These are phyloP conservation scores for Zizania latifolia DNA, from an alignment of 176 grass and related monocot species.

Conservation along the genomic window DNA sequence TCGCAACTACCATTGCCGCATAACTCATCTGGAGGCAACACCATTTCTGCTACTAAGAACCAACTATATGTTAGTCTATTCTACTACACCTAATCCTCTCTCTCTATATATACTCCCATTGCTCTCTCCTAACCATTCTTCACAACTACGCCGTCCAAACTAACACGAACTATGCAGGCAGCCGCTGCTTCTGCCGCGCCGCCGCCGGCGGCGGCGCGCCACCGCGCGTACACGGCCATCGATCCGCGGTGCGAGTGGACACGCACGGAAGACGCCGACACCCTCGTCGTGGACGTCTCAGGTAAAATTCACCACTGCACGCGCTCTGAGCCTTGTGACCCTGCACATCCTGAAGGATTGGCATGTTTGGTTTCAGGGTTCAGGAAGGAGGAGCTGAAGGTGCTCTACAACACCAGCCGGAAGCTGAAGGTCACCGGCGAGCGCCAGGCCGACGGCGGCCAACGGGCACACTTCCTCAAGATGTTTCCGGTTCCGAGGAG, in stretches of 20 bases:
- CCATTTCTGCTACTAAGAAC: background rate
- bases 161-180: background rate
- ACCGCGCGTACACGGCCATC: constrained; percentile 25
- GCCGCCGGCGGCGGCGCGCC: background rate
- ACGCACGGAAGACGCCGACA: constrained; percentile 19
- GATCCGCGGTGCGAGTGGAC: constrained; percentile 42
- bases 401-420: constrained; percentile 32
- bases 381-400: constrained; percentile 49
- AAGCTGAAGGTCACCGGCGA: constrained; percentile 51
- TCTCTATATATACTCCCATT: background rate
- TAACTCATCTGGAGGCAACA: constrained; percentile 20
- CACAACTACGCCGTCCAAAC: too few relatives aligned
- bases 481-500: constrained; percentile 24
- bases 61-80: background rate
- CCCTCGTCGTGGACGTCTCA: constrained; percentile 40
- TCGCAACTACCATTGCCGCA: background rate
- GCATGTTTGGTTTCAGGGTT: constrained; percentile 23
- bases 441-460: constrained; percentile 19
- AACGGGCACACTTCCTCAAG: constrained; percentile 39
- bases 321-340: too few relatives aligned
- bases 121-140: background rate
- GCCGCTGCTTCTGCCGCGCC: background rate
- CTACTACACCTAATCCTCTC: too few relatives aligned
- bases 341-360: background rate
- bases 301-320: constrained; percentile 14